Base-by-base conservation (phyloP, 345 rosid genomes). In the Combretum micranthum region DNA sequence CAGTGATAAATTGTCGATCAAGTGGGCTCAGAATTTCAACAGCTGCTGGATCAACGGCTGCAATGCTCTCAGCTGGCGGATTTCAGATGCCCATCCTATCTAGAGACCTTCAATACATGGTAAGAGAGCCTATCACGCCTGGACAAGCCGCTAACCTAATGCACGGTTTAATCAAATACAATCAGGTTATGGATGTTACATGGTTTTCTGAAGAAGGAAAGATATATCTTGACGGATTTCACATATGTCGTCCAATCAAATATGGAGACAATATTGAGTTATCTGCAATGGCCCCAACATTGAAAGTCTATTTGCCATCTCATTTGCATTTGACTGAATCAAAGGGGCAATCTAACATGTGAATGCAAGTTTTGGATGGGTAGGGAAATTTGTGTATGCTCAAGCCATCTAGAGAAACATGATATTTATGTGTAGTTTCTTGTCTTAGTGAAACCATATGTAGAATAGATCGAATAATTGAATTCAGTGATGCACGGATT, bases 21-120 rank as follows among this genome's bases (percentile, higher is more conserved):
- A 88, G 98, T 55, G 98, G 98, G 63, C 75, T 92, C 25, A 81
- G 96, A 82, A 77, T 86, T 54, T 92, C 94, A 45, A 85, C 89
- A 42, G 88, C 97, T 15, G 84, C 88, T 54, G 98, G 97, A 50
- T 86, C 96, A 47, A 86, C 98, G 0, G 94, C 94, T 7, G 96
- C 99, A 59, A 92, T 86, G 94, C 83, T 66, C 20, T 92, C 97
- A 15, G 94, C 94, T 12, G 96, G 99, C 65, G 98, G 97, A 56
- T 81, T 77, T 20, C 53, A 66, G 42, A 83, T 92, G 93, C 90
- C 95, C 32, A 78, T 80, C 59, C 60, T 80, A 56, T 86, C 90
- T 42, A 67, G 53, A 51, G 86, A 83, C 71, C 81, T 86, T 51
- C 94, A 88, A 43, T 92, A 80, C 45, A 81, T 92, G 95, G 94